Base-by-base conservation (phyloP, 176 grass and related monocot genomes). In the Juncus inflexus region DNA sequence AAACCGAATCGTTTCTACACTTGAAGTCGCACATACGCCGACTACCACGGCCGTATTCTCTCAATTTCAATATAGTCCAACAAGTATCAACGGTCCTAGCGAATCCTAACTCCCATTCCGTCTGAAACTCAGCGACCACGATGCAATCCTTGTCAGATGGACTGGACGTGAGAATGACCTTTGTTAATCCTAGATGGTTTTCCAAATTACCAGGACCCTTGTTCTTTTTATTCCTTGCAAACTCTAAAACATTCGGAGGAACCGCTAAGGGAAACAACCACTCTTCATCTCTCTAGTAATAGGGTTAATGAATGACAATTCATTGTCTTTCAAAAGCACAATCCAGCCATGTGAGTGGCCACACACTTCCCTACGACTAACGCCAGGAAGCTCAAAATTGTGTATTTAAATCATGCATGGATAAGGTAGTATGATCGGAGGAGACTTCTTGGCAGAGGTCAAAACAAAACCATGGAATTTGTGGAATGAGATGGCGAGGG, bases 401-500 rank as follows among this genome's bases (percentile, higher is more conserved):
- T 55, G 28, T 35, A 49, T 69, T 69, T 54, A 57, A 13, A 70
- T 57, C 66, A 57, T 58, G 53, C 12, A 67, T 52, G 16, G 47
- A 14, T 53, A 38, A 45, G 9, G 42, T 3, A 10, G 49, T 28
- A 28, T 28, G 19, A 28, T 28, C 49, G 49, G 49, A 12, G 12
- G 9, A 2, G 7, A 28, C 19, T 28, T 52, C 6, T 15, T 15
- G 14, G 6, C 19, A 7, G 28, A 15, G 1, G 50, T 43, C 49
- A 5, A 54, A 50, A 42, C 50, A 6, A 12, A 67, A 50, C 65
- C 65, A 53, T 0, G 28, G 28, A 36, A 11, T 11, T n/a, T 39
- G 5, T 11, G 2, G 11, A 67, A 67, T 43, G 19, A 28, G 19
- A 67, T 67, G 65, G 42, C 19, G 28, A 6, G 65, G 45, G 10